Percentiles rank a stretch among this genome's conserved stretches.
These are phyloP conservation scores for Hypholoma fasciculare DNA, from an alignment of 768 basidiomycete species.

Conservation along the genomic window DNA sequence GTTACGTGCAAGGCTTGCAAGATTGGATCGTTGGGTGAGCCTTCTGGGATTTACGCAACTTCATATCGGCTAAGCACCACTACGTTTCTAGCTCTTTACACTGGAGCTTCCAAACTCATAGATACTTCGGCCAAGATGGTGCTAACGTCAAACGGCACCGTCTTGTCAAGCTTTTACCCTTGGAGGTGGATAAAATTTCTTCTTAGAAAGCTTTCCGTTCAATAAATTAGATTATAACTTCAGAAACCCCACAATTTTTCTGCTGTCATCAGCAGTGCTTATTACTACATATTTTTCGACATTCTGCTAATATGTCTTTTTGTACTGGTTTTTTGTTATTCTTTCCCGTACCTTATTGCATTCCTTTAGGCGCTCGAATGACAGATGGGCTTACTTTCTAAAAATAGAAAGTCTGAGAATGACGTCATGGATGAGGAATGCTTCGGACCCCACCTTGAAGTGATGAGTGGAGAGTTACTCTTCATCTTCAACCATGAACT, in stretches of 20 bases:
- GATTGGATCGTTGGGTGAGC: conserved; percentile 69
- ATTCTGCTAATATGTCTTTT: conserved; percentile 7
- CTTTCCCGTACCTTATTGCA: background rate
- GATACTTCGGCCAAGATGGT: conserved; percentile 68
- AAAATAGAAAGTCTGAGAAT: conserved; percentile 2
- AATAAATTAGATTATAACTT: too few relatives aligned
- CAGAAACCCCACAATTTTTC: background rate
- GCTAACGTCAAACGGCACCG: conserved; percentile 53
- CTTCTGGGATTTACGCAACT: background rate
- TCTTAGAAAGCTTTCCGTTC: background rate
- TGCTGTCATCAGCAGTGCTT: background rate
- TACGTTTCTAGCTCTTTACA: conserved; percentile 45
- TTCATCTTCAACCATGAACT: conserved; percentile 40
- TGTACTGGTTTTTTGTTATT: conserved; percentile 7
- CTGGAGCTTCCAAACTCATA: conserved; percentile 70
- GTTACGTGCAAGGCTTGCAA: conserved; percentile 63
- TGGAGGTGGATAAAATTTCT: conserved; percentile 9
- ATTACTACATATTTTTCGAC: conserved; percentile 7
- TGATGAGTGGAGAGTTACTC: background rate
- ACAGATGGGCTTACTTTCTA: background rate
- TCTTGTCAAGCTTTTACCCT: conserved; percentile 50
- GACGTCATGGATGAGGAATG: background rate
- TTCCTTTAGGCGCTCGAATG: background rate
- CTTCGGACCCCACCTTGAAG: background rate
- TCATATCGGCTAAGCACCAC: background rate